A percentile compares a stretch with the other conserved stretches of the same genome.
Conservation (phyloP, 257 asterid genomes). For the Nyctanthes arbortristis region DNA sequence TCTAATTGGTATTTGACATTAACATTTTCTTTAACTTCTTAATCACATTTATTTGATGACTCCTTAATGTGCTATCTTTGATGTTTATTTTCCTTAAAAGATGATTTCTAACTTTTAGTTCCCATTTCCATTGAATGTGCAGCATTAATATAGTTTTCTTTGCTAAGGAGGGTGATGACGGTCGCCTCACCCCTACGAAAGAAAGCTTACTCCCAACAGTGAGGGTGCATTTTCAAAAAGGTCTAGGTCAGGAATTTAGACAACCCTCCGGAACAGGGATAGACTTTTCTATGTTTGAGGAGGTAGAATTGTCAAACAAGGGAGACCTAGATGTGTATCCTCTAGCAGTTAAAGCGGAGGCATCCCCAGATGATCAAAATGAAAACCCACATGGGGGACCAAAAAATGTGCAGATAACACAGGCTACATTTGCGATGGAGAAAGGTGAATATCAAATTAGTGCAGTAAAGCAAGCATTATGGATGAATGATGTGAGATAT, state of each 20-base stretch:
- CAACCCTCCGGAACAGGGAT: constrained; percentile 92
- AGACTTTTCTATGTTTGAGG: constrained; percentile 65
- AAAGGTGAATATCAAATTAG: constrained; percentile 67
- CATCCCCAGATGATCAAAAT: constrained; percentile 35
- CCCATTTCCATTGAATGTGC: constrained; percentile 28
- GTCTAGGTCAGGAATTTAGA: constrained; percentile 78
- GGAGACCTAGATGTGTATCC: constrained; percentile 69
- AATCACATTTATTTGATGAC: neutral
- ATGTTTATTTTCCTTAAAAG: neutral
- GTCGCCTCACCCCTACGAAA: constrained; percentile 63
- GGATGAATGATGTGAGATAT: constrained; percentile 81
- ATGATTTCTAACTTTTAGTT: neutral
- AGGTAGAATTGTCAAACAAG: constrained; percentile 59
- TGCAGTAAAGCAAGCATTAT: constrained; percentile 78
- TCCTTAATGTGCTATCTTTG: neutral
- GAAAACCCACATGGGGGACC: constrained; percentile 36
- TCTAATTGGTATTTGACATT: neutral
- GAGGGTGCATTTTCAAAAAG: constrained; percentile 64
- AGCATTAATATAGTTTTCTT: constrained; percentile 82
- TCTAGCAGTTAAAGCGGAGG: constrained; percentile 84
- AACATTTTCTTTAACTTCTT: neutral
- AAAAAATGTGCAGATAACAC: constrained; percentile 76
- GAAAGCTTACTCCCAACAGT: constrained; percentile 66
- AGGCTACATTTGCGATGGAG: constrained; percentile 74
- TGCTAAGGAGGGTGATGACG: constrained; percentile 88